phyloP scores from a whole-genome alignment of 2,329 filamentous ascomycete species.

The Cercospora sp. region DNA sequence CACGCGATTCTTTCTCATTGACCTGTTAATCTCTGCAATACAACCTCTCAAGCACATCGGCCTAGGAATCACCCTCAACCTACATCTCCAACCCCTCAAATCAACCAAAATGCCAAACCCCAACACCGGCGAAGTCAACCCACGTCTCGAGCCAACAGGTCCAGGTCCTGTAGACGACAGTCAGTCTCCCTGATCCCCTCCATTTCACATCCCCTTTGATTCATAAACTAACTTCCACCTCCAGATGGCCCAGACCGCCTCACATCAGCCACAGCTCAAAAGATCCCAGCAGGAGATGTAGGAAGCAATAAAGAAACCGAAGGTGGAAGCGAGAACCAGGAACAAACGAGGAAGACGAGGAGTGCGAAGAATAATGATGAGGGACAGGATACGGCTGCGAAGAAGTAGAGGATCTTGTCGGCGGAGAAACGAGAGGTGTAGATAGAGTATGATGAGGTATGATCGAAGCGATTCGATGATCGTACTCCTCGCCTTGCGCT shows the following conservation, averaged over 20 bases:
- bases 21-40: not conserved
- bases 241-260: not conserved
- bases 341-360: conserved; percentile 14
- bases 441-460: not conserved
- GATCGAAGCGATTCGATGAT: not conserved
- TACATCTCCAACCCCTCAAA: not conserved
- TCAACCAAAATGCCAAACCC: conserved; percentile 14
- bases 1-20: not conserved
- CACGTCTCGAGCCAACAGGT: conserved; percentile 12
- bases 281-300: conserved; percentile 10
- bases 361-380: conserved; percentile 14
- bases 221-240: not conserved
- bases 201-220: not conserved
- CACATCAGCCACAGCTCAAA: not conserved
- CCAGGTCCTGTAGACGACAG: conserved; percentile 8
- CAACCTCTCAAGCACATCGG: not conserved
- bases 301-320: conserved; percentile 18
- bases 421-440: not conserved
- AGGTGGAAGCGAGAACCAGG: conserved; percentile 15
- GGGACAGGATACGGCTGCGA: conserved; percentile 16
- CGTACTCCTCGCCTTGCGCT: too few relatives aligned
- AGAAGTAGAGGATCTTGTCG: conserved; percentile 7
- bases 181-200: not conserved
- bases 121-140: conserved; percentile 19
- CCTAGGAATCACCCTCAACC: too few relatives aligned